Base-by-base conservation (phyloP, 148 eudicot species). In the Cornus controversa region DNA sequence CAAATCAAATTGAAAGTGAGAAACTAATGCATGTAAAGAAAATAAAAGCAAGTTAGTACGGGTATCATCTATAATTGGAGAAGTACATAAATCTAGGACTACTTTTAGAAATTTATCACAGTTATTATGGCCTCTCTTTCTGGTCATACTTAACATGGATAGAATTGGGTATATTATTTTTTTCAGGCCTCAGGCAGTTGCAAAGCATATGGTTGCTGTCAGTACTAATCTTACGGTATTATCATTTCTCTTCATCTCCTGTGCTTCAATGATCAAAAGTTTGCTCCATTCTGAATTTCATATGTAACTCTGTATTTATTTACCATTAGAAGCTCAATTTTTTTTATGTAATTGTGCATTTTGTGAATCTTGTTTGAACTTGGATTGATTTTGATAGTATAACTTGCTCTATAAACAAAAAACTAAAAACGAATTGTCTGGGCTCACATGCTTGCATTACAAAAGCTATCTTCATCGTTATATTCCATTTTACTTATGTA, bases 191-290 rank as follows among this genome's bases (percentile, higher is more conserved):
- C 82, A 84, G 47, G 99, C 99, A 29, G 99, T 96, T 79, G 90
- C 96, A 71, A 96, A 96, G 82, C 99, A 96, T 78, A 96, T 96
- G 99, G 99, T 96, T 76, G 98, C 99, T 78, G 98, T 96, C 78
- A 96, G 99, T 84, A 96, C 99, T 60, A 96, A 96, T 79, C 92
- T 93, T 22, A 87, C 75, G 93, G 99, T 93, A 85, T 66, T 75
- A 53, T 63, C 58, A 40, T 69, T 81, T 77, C 71, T 75, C 50
- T 57, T 73, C 65, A 26, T 36, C 23, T 65, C 23, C 65, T 68
- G 67, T 77, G 66, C 69, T 73, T 64, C 40, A 20, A n/a, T 68
- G n/a, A 60, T 65, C 60, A 29, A 14, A 36, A 57, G 24, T 73
- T 5, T 37, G 47, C 34, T 62, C 4, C 45, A 22, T 4, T 40